phyloP scores from a whole-genome alignment of 805 yeast species.

The Metschnikowia baotianmanensis region DNA sequence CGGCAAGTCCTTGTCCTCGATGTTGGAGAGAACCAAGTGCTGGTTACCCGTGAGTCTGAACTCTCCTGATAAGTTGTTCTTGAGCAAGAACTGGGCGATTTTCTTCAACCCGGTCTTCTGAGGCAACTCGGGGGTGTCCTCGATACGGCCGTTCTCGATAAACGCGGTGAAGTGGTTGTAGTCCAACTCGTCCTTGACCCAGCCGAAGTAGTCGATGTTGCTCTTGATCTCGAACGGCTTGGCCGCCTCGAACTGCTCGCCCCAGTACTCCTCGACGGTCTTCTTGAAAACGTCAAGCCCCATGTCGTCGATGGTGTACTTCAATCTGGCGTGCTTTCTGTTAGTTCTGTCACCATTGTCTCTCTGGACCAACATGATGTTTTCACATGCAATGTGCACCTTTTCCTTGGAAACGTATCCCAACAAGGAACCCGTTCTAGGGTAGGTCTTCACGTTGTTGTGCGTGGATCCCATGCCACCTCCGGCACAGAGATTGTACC shows the following conservation, averaged over 20 bases:
- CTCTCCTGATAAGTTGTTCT: slow-evolving; percentile 61
- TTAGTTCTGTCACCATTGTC: slow-evolving; percentile 93
- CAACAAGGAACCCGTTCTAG: slow-evolving; percentile 85
- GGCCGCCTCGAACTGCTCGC: slow-evolving; percentile 68
- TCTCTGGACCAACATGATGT: slow-evolving; percentile 90
- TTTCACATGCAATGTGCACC: slow-evolving; percentile 78
- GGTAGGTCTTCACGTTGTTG: slow-evolving; percentile 94
- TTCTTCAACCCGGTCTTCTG: slow-evolving; percentile 84
- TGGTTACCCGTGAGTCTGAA: slow-evolving; percentile 96
- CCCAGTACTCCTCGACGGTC: slow-evolving; percentile 82
- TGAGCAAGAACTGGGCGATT: slow-evolving; percentile 67
- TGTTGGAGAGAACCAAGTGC: slow-evolving; percentile 75
- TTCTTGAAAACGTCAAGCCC: slow-evolving; percentile 80
- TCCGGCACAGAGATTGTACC: slow-evolving; percentile 88
- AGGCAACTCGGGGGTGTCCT: slow-evolving; percentile 85
- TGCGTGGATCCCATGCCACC: slow-evolving; percentile 99
- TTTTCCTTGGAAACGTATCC: slow-evolving; percentile 73
- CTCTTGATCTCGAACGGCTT: slow-evolving; percentile 75
- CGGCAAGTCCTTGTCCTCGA: slow-evolving; percentile 66
- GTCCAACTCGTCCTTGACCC: slow-evolving; percentile 85
- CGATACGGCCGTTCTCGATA: slow-evolving; percentile 95
- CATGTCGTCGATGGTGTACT: slow-evolving; percentile 93
- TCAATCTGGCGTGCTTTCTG: slow-evolving; percentile 96
- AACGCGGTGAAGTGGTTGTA: slow-evolving; percentile 89
- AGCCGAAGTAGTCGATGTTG: slow-evolving; percentile 89